Evolutionary conservation across 208 protist species (phyloP).

Genomic region (Trypanosoma theileri): DNA sequence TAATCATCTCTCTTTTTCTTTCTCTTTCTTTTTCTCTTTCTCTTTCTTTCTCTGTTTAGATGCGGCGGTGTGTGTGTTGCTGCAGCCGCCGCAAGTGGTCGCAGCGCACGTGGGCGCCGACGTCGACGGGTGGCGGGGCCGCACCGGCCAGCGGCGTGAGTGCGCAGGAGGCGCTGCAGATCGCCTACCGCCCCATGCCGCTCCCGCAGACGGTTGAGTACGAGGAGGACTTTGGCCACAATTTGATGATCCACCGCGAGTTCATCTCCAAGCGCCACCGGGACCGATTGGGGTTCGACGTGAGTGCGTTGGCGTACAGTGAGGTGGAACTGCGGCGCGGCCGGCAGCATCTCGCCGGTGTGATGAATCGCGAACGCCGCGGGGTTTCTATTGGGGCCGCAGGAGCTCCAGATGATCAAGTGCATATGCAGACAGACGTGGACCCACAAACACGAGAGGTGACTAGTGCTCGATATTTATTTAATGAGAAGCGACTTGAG

Average conservation of each 20-base stretch:
- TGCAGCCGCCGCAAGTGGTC: constrained; percentile 54
- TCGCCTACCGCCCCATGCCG: constrained; percentile 85
- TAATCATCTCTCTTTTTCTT: background rate
- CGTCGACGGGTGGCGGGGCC: constrained; percentile 54
- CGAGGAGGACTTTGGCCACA: constrained; percentile 85
- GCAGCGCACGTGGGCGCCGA: constrained; percentile 79
- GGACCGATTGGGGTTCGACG: constrained; percentile 54
- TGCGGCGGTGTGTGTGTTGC: constrained; percentile 9
- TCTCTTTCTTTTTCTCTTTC: background rate
- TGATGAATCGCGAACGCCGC: constrained; percentile 80
- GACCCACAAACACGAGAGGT: constrained; percentile 69
- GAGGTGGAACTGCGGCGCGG: constrained; percentile 64
- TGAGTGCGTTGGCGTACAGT: constrained; percentile 71
- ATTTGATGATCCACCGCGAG: constrained; percentile 87
- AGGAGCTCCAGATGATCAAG: constrained; percentile 52
- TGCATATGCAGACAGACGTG: constrained; percentile 59
- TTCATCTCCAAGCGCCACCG: constrained; percentile 70
- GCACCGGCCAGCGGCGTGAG: constrained; percentile 70
- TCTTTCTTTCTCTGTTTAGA: background rate
- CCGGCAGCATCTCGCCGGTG: constrained; percentile 57
- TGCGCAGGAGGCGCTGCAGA: constrained; percentile 75
- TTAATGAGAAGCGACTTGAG: constrained; percentile 75
- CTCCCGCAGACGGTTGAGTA: constrained; percentile 76
- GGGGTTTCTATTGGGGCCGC: constrained; percentile 49
- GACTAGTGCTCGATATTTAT: constrained; percentile 74